phyloP scores from a whole-genome alignment of 495 filamentous ascomycete genomes.

The Penicillium angulare region DNA sequence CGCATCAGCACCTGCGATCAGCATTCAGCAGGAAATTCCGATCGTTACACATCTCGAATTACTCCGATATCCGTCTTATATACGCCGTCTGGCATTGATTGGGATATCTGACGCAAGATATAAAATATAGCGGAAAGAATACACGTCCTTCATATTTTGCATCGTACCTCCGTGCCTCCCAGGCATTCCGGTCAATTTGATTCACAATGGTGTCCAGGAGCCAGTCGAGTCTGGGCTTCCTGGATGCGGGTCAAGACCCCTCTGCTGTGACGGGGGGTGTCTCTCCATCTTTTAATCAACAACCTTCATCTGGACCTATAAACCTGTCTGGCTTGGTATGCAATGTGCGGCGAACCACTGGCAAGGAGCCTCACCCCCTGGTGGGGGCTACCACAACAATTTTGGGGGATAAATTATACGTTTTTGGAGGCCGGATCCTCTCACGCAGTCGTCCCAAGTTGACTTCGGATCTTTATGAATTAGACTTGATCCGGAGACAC shows the following conservation, averaged over 20 bases:
- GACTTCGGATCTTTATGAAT: constrained; percentile 86
- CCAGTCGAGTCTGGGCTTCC: constrained; percentile 43
- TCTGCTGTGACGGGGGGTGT: constrained; percentile 23
- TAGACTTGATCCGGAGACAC: constrained; percentile 86
- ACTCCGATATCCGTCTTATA: constrained; percentile 4
- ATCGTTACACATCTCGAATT: constrained; percentile 8
- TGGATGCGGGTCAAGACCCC: constrained; percentile 35
- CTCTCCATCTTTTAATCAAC: constrained; percentile 33
- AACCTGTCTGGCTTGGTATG: constrained; percentile 87
- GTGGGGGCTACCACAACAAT: constrained; percentile 96
- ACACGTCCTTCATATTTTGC: not conserved
- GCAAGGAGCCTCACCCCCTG: constrained; percentile 82
- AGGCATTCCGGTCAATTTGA: not conserved
- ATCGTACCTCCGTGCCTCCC: not conserved
- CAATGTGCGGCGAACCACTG: constrained; percentile 89
- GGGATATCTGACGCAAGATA: not conserved
- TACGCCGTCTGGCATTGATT: constrained; percentile 1
- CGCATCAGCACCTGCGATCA: constrained; percentile 12
- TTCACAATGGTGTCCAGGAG: constrained; percentile 45
- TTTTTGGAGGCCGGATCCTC: constrained; percentile 88
- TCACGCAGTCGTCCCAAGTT: constrained; percentile 79
- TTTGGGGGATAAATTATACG: constrained; percentile 89
- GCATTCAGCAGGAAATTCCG: constrained; percentile 3
- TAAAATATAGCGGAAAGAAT: constrained; percentile 2
- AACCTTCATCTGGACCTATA: constrained; percentile 46